Percentiles rank a stretch among this genome's conserved stretches.
phyloP scores from a whole-genome alignment of 1,284 basidiomycete species.

The Cystobasidiaceae sp. region DNA sequence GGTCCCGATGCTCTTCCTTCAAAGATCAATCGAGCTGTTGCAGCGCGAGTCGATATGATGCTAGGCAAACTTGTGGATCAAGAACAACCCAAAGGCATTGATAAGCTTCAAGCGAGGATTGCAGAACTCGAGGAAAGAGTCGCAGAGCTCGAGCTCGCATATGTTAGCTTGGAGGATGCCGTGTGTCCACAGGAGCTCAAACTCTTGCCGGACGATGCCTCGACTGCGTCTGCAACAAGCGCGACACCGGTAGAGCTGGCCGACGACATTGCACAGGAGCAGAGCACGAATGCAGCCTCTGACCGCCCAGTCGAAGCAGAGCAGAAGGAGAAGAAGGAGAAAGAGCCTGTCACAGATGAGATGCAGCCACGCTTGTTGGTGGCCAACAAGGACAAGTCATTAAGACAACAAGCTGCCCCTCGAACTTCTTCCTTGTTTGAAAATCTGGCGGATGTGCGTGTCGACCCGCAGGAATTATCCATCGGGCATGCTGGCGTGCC shows the following conservation, averaged over 20 bases:
- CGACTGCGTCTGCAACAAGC: no score
- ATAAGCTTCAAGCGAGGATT: no score
- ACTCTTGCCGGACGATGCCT: no score
- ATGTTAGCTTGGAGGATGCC: background rate
- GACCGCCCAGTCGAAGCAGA: no score
- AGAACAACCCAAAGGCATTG: background rate
- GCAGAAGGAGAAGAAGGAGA: no score
- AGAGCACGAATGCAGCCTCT: no score
- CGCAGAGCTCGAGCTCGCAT: background rate
- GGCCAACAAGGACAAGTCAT: background rate
- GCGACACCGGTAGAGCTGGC: no score
- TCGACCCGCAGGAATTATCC: no score
- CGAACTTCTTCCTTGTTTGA: background rate
- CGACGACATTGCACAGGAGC: no score
- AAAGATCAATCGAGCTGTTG: background rate
- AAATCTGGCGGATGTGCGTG: no score
- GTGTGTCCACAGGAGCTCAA: background rate
- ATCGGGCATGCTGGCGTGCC: no score
- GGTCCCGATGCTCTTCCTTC: background rate
- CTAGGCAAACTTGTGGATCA: background rate
- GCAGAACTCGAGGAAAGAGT: background rate
- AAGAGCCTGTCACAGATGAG: no score
- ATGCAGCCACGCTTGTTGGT: background rate
- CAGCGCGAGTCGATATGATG: background rate
- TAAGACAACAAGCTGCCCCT: background rate